These are phyloP conservation scores for Rhypophila decipiens DNA, from an alignment of 495 filamentous ascomycete genomes.

Conservation along the genomic window DNA sequence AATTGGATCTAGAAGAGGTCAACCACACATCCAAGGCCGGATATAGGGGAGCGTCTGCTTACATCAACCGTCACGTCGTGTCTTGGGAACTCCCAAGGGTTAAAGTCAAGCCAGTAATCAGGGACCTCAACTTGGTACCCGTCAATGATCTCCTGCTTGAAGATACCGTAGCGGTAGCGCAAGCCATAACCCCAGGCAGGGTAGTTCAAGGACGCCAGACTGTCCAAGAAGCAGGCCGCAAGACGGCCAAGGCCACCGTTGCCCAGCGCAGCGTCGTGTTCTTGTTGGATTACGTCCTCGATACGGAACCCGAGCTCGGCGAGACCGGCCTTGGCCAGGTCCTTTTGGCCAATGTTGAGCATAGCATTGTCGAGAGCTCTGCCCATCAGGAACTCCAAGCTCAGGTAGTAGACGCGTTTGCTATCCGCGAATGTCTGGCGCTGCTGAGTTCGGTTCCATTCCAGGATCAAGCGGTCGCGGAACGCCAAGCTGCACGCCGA, in stretches of 20 bases:
- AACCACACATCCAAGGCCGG: background rate
- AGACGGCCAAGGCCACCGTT: slow-evolving; percentile 94
- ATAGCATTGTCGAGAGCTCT: slow-evolving; percentile 96
- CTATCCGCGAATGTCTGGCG: slow-evolving; percentile 82
- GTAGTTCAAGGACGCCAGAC: slow-evolving; percentile 86
- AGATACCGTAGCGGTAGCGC: slow-evolving; percentile 95
- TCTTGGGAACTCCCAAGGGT: slow-evolving; percentile 97
- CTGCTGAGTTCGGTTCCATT: slow-evolving; percentile 98
- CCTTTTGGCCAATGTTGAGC: slow-evolving; percentile 88
- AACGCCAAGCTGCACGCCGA: slow-evolving; percentile 85
- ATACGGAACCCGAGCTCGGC: slow-evolving; percentile 88
- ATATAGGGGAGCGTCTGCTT: slow-evolving; percentile 11
- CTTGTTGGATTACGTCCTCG: slow-evolving; percentile 90
- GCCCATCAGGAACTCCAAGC: slow-evolving; percentile 96
- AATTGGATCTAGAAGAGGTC: slow-evolving; percentile 65
- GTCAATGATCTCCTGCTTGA: slow-evolving; percentile 98
- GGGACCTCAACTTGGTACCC: slow-evolving; percentile 97
- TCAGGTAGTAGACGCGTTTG: slow-evolving; percentile 95
- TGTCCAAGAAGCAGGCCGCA: slow-evolving; percentile 95
- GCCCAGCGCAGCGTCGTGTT: slow-evolving; percentile 92
- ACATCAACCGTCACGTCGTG: slow-evolving; percentile 88
- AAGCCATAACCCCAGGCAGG: slow-evolving; percentile 96
- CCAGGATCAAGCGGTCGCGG: slow-evolving; percentile 84
- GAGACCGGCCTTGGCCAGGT: slow-evolving; percentile 76
- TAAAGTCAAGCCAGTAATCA: slow-evolving; percentile 99